A percentile compares a stretch with the other conserved stretches of the same genome.
These are phyloP conservation scores for Aspergillus flavus DNA, from an alignment of 2,329 filamentous ascomycete genomes.

Conservation along the genomic window DNA sequence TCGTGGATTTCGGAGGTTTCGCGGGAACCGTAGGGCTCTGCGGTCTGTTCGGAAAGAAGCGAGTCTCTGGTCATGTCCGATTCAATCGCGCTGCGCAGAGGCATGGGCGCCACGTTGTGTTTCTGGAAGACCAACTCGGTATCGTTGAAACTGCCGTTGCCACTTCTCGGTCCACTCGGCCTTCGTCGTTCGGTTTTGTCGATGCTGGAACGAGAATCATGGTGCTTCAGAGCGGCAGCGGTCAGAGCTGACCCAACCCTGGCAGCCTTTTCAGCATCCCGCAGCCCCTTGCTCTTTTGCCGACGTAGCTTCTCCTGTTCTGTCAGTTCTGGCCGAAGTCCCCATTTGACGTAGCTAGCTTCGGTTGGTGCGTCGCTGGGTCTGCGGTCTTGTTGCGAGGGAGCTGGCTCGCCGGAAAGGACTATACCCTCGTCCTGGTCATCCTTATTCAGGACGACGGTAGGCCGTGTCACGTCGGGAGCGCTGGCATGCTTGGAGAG, in stretches of 20 bases:
- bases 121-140: slow-evolving; percentile 56
- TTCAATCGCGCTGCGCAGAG: slow-evolving; percentile 80
- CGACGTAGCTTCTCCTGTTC: slow-evolving; percentile 56
- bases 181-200: slow-evolving; percentile 47
- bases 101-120: slow-evolving; percentile 76
- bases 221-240: slow-evolving; percentile 63
- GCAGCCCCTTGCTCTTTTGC: slow-evolving; percentile 57
- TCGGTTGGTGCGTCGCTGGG: slow-evolving; percentile 54
- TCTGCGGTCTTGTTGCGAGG: slow-evolving; percentile 55
- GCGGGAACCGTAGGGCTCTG: slow-evolving; percentile 69
- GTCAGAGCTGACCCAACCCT: slow-evolving; percentile 62
- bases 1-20: slow-evolving; percentile 64
- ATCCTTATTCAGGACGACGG: slow-evolving; percentile 61
- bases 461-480: slow-evolving; percentile 63
- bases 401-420: slow-evolving; percentile 55
- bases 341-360: slow-evolving; percentile 46
- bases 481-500: slow-evolving; percentile 64
- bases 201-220: slow-evolving; percentile 65
- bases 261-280: slow-evolving; percentile 59
- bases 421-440: slow-evolving; percentile 62
- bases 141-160: slow-evolving; percentile 54
- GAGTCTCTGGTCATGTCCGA: slow-evolving; percentile 88
- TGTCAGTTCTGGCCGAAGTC: slow-evolving; percentile 50
- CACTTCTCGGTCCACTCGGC: slow-evolving; percentile 34
- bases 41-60: slow-evolving; percentile 79